Conservation (phyloP, 139 green algal species). For the Chlamydomonas applanata region DNA sequence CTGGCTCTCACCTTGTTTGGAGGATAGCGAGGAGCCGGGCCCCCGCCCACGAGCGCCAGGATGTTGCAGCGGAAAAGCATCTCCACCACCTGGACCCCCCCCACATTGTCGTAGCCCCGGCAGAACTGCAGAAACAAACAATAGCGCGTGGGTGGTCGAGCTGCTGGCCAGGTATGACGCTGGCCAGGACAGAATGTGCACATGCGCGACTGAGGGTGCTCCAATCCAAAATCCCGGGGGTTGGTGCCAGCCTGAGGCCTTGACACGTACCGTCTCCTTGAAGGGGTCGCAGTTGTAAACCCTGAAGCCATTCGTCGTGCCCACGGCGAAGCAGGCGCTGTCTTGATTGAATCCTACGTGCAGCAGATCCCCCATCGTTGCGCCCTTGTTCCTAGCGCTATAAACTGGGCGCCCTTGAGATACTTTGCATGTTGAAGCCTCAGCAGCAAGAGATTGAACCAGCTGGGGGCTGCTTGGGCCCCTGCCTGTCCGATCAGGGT, state of each 20-base stretch:
- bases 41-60: conserved; percentile 90
- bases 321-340: conserved; percentile 81
- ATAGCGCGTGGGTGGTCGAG: too few species aligned
- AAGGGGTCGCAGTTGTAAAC: conserved; percentile 94
- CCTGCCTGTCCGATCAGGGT: too few species aligned
- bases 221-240: too few species aligned
- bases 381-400: too few species aligned
- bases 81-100: conserved; percentile 82
- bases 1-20: conserved; percentile 71
- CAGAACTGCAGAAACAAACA: conserved; percentile 64
- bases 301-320: conserved; percentile 78
- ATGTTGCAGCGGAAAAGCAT: conserved; percentile 98
- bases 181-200: too few species aligned
- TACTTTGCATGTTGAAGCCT: too few species aligned
- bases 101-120: conserved; percentile 70
- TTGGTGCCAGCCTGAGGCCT: too few species aligned
- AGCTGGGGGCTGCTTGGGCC: too few species aligned
- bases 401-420: too few species aligned
- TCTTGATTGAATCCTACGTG: conserved; percentile 83
- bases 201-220: too few species aligned
- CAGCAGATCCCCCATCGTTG: conserved; percentile 27
- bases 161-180: too few species aligned
- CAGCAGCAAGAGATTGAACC: too few species aligned
- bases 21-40: conserved; percentile 71
- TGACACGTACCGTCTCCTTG: conserved; percentile 78